Evolutionary conservation across 768 basidiomycete species (phyloP), one percentile per base, ranked within the genome.

Genomic region (Leccinum rimulosum): DNA sequence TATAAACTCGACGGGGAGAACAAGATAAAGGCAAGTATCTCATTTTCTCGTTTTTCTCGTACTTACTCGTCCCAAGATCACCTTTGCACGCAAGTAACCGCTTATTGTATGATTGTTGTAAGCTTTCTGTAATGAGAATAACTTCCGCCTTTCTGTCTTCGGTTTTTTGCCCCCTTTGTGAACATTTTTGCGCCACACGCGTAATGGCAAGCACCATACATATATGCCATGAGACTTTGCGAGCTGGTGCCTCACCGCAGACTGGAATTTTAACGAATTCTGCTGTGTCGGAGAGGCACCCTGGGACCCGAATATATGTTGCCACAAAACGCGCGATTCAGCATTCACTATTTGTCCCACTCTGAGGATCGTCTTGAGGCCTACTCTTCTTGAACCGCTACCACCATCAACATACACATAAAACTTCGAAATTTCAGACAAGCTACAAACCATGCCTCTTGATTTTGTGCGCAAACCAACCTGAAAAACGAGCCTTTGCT

Each of bases 1-100:
- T 94, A 93, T 84, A 95, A 93, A 75, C 80, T 98, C 72, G 94
- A 97, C 65, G 95, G 94, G 54, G 95, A 97, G 76, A 93, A 93
- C 77, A 98, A 98, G 79, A 97, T 98, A 83, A 98, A 98, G 86
- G 95, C 89, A 55, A 64, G 75, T 61, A 31, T 28, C 31, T 40
- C 28, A 28, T 25, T 43, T 50, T 17, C 9, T 59, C 38, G 9
- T 38, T 50, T 10, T 50, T 52, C 50, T 15, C 28, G 30, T 52
- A 47, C 56, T 66, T 30, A 64, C 50, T 19, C 11, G 45, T 58
- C 54, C 65, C 31, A 63, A 88, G 86, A 87, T 89, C 64, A 89
- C 87, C 31, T 89, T 87, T 66, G 87, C 87, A 56, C 85, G 87
- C 75, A 89, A 88, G 71, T 89, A 81, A 74, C 36, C 57, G 60